Percentiles rank a stretch among this genome's conserved stretches.
Conservation (phyloP, 768 basidiomycete genomes). For the Russula sp. region DNA sequence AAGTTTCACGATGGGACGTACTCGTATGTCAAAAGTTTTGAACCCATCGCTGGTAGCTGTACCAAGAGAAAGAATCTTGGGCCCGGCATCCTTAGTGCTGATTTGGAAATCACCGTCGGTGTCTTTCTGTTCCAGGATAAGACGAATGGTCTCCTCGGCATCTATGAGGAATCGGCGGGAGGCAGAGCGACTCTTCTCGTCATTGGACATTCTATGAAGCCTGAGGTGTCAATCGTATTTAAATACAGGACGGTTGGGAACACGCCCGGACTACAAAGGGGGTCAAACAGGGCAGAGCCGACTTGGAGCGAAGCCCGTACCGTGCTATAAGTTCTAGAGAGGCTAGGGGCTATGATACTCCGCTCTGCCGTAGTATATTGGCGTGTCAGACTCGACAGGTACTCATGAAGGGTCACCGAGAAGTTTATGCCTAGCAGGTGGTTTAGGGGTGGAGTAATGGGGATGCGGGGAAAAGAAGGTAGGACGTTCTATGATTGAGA, state of each 20-base stretch:
- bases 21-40: slow-evolving; percentile 94
- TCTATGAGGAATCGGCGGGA: slow-evolving; percentile 93
- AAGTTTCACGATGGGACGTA: slow-evolving; percentile 33
- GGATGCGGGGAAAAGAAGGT: too few relatives aligned
- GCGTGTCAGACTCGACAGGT: slow-evolving; percentile 60
- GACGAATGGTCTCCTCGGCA: slow-evolving; percentile 95
- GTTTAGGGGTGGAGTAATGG: slow-evolving; percentile 44
- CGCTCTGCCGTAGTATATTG: slow-evolving; percentile 75
- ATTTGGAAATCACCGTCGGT: slow-evolving; percentile 97
- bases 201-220: slow-evolving; percentile 82
- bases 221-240: slow-evolving; percentile 70
- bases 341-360: slow-evolving; percentile 65
- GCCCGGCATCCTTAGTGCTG: slow-evolving; percentile 91
- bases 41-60: slow-evolving; percentile 97
- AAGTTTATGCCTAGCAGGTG: slow-evolving; percentile 59
- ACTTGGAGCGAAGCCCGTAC: slow-evolving; percentile 40
- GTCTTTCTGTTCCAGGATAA: slow-evolving; percentile 96
- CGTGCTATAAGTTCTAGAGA: slow-evolving; percentile 83
- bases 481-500: too few relatives aligned
- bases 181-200: slow-evolving; percentile 70
- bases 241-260: slow-evolving; percentile 66
- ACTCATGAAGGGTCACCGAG: slow-evolving; percentile 49
- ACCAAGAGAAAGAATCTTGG: slow-evolving; percentile 92
- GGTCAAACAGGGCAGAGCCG: slow-evolving; percentile 1
- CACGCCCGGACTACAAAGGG: slow-evolving; percentile 23